Evolutionary conservation across 306 rosid species (phyloP), one percentile per base, ranked within the genome.

Genomic region (Malus orientalis): DNA sequence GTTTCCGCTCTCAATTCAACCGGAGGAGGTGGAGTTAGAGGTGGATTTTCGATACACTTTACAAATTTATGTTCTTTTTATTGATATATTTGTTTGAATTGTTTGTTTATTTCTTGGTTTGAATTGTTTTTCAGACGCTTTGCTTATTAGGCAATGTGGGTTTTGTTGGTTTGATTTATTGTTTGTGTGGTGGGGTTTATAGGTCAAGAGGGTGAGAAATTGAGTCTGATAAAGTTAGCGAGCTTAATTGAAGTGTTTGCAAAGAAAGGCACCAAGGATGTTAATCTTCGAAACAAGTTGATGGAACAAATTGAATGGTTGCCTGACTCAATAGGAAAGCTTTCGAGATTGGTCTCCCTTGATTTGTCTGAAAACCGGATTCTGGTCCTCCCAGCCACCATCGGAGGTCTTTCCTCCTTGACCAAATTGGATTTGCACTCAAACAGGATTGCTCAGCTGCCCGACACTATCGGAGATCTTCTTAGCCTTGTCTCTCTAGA

Each of bases 311-410:
- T 93, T 55, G 98, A 91, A 61, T 93, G 96, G 96, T 81, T 93
- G n/a, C 98, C 98, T 30, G 95, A 88, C 71, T 84, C 97, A 0
- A 81, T 93, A 65, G 98, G 98, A 29, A 93, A 93, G 89, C 79
- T 93, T 74, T 86, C 95, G 2, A 81, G 84, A 82, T 84, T 93
- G 85, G 79, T 86, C 14, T 72, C 94, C n/a, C 88, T 93, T 30
- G 97, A 93, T 86, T 88, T 93, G 73, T 93, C 98, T 0, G 95
- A 93, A 74, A 93, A 93, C 63, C 84, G 89, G 87, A 85, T 93
- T 70, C 64, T 75, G 84, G 87, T 87, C 61, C 67, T 93, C 54
- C 98, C 98, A 33, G 40, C 88, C 58, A 78, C 91, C 42, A 86
- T 93, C 78, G 98, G 95, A 51, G 95, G 90, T 33, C 93, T 91